phyloP scores from a whole-genome alignment of 192 early-diverging fungal species.

The Powellomyces hirtus region DNA sequence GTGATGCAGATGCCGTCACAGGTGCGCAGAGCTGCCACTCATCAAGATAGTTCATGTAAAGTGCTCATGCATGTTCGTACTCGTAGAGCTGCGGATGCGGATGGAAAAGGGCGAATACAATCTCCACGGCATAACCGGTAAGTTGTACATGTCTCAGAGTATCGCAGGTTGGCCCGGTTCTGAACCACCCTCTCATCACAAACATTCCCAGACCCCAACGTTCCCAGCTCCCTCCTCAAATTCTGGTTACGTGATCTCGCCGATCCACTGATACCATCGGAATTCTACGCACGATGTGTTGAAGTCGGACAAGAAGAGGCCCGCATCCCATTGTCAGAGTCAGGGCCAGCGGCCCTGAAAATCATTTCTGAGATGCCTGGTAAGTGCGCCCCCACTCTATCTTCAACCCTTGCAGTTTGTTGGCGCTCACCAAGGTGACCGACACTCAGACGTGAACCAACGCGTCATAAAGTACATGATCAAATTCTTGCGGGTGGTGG shows the following conservation, averaged over 20 bases:
- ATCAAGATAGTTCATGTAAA: background rate
- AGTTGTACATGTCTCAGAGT: too few species aligned
- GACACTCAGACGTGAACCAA: slow-evolving; percentile 61
- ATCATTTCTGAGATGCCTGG: slow-evolving; percentile 37
- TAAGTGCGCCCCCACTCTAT: too few species aligned
- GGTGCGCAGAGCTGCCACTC: slow-evolving; percentile 33
- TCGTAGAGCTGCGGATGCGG: slow-evolving; percentile 63
- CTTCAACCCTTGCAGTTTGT: too few species aligned
- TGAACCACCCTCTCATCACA: too few species aligned
- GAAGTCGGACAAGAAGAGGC: slow-evolving; percentile 49
- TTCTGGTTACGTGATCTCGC: slow-evolving; percentile 93
- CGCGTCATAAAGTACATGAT: slow-evolving; percentile 76
- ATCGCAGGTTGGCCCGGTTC: too few species aligned
- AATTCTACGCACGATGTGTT: slow-evolving; percentile 78
- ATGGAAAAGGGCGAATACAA: slow-evolving; percentile 84
- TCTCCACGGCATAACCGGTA: slow-evolving; percentile 64
- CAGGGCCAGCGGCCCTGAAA: slow-evolving; percentile 34
- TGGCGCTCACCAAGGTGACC: too few species aligned
- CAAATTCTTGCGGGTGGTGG: slow-evolving; percentile 78
- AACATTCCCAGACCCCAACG: slow-evolving; percentile 74
- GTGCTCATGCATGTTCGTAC: background rate
- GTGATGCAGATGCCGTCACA: slow-evolving; percentile 83
- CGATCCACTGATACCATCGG: slow-evolving; percentile 82
- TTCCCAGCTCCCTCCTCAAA: slow-evolving; percentile 88
- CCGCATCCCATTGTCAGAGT: slow-evolving; percentile 52